phyloP scores from a whole-genome alignment of 2,329 filamentous ascomycete species.

The Tolypocladium sp. region DNA sequence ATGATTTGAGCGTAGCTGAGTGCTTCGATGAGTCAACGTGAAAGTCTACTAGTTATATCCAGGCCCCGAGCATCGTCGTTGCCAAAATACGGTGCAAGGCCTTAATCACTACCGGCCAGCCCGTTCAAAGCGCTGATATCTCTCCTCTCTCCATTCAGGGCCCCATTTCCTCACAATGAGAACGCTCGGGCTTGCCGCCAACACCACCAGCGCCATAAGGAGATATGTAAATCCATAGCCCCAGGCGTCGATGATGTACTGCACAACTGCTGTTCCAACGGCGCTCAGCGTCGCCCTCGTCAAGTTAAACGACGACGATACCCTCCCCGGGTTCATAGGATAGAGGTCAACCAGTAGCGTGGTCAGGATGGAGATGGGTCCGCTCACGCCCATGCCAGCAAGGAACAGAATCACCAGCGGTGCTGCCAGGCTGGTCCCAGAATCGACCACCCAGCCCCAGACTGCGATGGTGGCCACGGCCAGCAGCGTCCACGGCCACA shows the following conservation, averaged over 20 bases:
- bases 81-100: neutral
- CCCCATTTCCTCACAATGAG: conserved; percentile 20
- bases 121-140: conserved; percentile 11
- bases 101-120: neutral
- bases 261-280: conserved; percentile 27
- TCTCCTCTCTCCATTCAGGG: conserved; percentile 21
- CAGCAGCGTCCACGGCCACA: conserved; percentile 30
- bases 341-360: conserved; percentile 34
- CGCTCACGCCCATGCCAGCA: conserved; percentile 24
- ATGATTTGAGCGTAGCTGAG: too few species aligned
- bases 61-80: neutral
- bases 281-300: conserved; percentile 29
- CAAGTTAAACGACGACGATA: conserved; percentile 32
- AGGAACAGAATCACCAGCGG: conserved; percentile 31
- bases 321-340: conserved; percentile 27
- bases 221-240: conserved; percentile 28
- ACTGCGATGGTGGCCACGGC: conserved; percentile 29
- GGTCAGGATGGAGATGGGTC: conserved; percentile 29
- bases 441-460: conserved; percentile 33
- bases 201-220: conserved; percentile 20
- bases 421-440: conserved; percentile 25
- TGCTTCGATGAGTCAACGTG: too few species aligned
- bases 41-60: too few species aligned
- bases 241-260: conserved; percentile 29
- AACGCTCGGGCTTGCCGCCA: conserved; percentile 16